phyloP scores from a whole-genome alignment of 2,329 filamentous ascomycete species.

The Fusarium abutilonis region DNA sequence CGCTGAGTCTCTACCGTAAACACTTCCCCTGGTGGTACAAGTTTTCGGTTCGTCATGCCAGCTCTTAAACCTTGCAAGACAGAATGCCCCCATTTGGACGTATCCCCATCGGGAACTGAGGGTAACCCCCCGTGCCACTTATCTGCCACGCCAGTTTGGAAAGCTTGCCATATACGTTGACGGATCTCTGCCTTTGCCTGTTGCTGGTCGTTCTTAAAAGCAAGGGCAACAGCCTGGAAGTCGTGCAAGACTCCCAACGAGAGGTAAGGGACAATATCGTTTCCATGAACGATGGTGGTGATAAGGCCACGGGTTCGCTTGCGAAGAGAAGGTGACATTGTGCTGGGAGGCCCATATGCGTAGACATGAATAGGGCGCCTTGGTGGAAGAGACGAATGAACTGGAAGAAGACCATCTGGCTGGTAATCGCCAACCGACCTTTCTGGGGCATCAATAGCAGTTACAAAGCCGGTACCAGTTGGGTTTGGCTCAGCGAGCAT shows the following conservation, averaged over 20 bases:
- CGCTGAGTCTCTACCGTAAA: conserved; percentile 75
- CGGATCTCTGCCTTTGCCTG: conserved; percentile 74
- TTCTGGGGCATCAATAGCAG: conserved; percentile 61
- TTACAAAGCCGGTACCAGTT: conserved; percentile 68
- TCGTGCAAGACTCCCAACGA: conserved; percentile 80
- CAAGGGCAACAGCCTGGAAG: conserved; percentile 75
- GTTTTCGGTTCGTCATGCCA: conserved; percentile 74
- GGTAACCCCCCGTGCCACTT: conserved; percentile 65
- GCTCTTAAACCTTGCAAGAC: conserved; percentile 72
- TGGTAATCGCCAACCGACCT: conserved; percentile 52
- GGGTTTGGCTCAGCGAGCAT: conserved; percentile 73
- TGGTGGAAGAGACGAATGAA: conserved; percentile 66
- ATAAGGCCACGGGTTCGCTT: conserved; percentile 77
- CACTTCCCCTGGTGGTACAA: conserved; percentile 80
- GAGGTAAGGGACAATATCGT: conserved; percentile 77
- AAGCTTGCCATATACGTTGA: conserved; percentile 70
- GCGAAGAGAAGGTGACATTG: conserved; percentile 75
- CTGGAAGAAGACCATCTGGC: conserved; percentile 39
- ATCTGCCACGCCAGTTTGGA: conserved; percentile 69
- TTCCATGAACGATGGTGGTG: conserved; percentile 77
- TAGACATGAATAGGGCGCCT: conserved; percentile 81
- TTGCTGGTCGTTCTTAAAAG: conserved; percentile 76
- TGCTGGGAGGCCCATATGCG: conserved; percentile 78
- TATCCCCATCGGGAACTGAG: conserved; percentile 57
- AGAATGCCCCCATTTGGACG: conserved; percentile 75